Evolutionary conservation across 139 green algal species (phyloP), one percentile per base, ranked within the genome.

Genomic region (Ostreobium quekettii): DNA sequence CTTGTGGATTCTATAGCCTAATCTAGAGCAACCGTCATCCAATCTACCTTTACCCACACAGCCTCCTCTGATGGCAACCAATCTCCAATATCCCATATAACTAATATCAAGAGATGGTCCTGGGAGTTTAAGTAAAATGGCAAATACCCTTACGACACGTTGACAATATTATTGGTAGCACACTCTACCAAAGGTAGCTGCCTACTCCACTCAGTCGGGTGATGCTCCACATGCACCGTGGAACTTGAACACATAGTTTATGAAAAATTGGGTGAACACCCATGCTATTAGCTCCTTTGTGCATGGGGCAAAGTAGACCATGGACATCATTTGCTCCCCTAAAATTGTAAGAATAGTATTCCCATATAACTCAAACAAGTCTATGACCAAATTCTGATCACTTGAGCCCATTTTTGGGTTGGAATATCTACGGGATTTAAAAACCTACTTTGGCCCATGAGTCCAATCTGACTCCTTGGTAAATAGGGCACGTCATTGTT

Each of bases 331-430:
- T 2, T 76, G 68, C 39, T 91, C 85, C 2, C 86, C 74, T 61
- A 87, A 77, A 0, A 80, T 69, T 0, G 81, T n/a, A 26, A 89
- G 77, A 19, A 60, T 53, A 65, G 81, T 67, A 5, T 78, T 66
- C 28, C 30, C 36, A 7, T 0, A 3, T 29, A 28, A 46, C 53
- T 77, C 48, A 5, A 78, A 77, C 26, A 89, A 59, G 36, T 78
- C 63, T 7, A 64, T 80, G 26, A 88, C 82, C 3, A 91, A 74
- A 59, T 89, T 80, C 84, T 76, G n/a, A 58, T 76, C 0, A 86
- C 48, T 24, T 59, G 37, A 47, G 78, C 47, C 73, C 78, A 88
- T 2, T 39, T 67, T 1, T 62, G 32, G 1, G 31, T 24, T 35
- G 81, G 84, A 11, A 81, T 62, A 35, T 64, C 56, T 28, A 85